Conservation (phyloP, 139 green algal species). For the Astrephomene gubernaculifera region DNA sequence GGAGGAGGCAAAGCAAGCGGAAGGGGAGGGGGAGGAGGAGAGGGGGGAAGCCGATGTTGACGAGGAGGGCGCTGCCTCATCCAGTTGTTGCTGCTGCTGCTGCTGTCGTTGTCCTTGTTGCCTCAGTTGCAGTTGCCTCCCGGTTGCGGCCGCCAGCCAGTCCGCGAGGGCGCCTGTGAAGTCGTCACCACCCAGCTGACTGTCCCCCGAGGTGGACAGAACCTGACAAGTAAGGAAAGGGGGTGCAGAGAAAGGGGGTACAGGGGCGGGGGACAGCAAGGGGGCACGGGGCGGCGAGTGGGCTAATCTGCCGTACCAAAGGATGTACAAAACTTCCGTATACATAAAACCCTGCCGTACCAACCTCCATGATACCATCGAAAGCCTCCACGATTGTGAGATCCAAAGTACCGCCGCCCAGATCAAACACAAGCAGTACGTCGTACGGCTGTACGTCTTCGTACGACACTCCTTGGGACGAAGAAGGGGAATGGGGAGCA, state of each 20-base stretch:
- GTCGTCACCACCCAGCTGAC: constrained; percentile 83
- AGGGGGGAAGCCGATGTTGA: neutral
- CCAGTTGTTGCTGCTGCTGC: too few relatives aligned
- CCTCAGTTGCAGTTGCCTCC: constrained; percentile 3
- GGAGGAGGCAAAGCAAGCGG: neutral
- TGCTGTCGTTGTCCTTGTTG: neutral
- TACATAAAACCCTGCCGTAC: neutral
- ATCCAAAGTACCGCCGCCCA: constrained; percentile 89
- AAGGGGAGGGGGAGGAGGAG: neutral
- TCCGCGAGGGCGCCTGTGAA: constrained; percentile 69
- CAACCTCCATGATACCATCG: constrained; percentile 76
- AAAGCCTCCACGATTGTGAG: constrained; percentile 84
- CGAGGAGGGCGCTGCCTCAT: too few relatives aligned
- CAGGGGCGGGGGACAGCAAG: too few relatives aligned
- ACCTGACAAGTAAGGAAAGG: too few relatives aligned
- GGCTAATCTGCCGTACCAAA: too few relatives aligned
- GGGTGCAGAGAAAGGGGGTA: too few relatives aligned
- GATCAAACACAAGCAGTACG: constrained; percentile 85
- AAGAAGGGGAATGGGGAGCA: too few relatives aligned
- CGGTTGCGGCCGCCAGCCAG: constrained; percentile 62
- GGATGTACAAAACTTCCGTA: neutral
- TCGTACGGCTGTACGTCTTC: constrained; percentile 18
- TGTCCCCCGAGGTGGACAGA: constrained; percentile 77
- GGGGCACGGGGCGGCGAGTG: too few relatives aligned
- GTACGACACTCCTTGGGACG: too few relatives aligned